These are phyloP conservation scores for Kodamaea sp. DNA, from an alignment of 1,139 yeast genomes.

Conservation along the genomic window DNA sequence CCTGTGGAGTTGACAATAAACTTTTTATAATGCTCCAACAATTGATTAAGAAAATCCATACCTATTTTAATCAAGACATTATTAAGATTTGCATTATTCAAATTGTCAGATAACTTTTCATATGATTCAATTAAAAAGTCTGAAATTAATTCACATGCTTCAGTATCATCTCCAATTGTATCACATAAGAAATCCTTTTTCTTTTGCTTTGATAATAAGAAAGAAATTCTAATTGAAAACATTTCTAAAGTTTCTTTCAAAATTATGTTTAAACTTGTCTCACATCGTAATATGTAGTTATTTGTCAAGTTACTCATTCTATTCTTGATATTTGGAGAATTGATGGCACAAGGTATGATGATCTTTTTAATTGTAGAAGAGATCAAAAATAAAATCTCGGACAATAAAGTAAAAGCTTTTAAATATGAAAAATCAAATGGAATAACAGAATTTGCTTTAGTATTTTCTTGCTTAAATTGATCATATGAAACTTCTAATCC, in stretches of 20 bases:
- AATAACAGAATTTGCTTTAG: constrained; percentile 22
- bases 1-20: constrained; percentile 78
- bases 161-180: constrained; percentile 60
- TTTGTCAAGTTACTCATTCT: constrained; percentile 66
- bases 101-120: constrained; percentile 27
- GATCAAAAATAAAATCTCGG: constrained; percentile 61
- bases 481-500: constrained; percentile 71
- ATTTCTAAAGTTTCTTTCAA: constrained; percentile 55
- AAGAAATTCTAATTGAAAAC: constrained; percentile 44
- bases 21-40: constrained; percentile 73
- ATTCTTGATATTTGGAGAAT: constrained; percentile 57
- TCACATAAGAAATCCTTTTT: constrained; percentile 55
- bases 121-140: constrained; percentile 49
- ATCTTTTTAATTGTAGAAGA: constrained; percentile 71
- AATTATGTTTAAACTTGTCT: constrained; percentile 64
- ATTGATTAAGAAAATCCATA: constrained; percentile 50
- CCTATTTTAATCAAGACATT: constrained; percentile 60
- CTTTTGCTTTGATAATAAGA: constrained; percentile 57
- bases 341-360: constrained; percentile 67
- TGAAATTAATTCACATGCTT: constrained; percentile 63
- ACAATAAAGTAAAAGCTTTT: constrained; percentile 50
- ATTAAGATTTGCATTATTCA: constrained; percentile 53
- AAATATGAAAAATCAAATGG: constrained; percentile 45
- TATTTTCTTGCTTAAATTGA: constrained; percentile 28
- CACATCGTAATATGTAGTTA: constrained; percentile 63